Base-by-base conservation (phyloP, 192 early-diverging fungal species). In the Kickxella alabastrina region DNA sequence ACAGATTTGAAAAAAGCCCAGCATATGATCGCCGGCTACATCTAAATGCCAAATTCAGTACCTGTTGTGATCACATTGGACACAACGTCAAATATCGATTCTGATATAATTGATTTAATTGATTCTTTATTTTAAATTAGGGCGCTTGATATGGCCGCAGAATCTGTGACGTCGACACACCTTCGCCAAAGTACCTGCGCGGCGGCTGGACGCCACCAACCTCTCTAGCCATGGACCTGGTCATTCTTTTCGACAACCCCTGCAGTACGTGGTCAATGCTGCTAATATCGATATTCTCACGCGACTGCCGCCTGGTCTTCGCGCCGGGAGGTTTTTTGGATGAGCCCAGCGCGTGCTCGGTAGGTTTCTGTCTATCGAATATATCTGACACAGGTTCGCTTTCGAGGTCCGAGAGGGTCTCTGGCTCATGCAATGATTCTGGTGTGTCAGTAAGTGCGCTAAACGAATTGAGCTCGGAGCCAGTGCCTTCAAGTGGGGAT, bases 141-240 rank as follows among this genome's bases (percentile, higher is more conserved):
- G 26, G 43, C 29, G 2, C 26, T 10, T 45, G 23, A 15, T 45
- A 29, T 6, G 54, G 54, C 1, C 65, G 49, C 8, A 73, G 57
- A 13, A 73, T 73, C 53, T 73, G 69, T 6, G 69, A 57, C 17
- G 62, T 40, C 6, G 62, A 61, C 14, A 73, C 69, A 29, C 69
- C 69, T 19, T 65, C 69, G 57, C 69, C 69, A 48, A 64, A 73
- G 35, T 57, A 44, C 3, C 69, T 52, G 31, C 62, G 62, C 1
- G 62, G 57, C 2, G 39, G 39, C 53, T 73, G 49, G 14, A 73
- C 54, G 23, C 55, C 55, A 46, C 69, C 69, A 4, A 52, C 35
- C 35, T 53, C 53, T 18, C 57, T 59, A 22, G 69, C 69, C 69
- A 73, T 65, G n/a, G 69, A 73, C 40, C 69, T 52, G 22, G 69